A percentile compares a stretch with the other conserved stretches of the same genome.
phyloP scores from a whole-genome alignment of 257 asterid genomes.

The Scutellaria barbata region DNA sequence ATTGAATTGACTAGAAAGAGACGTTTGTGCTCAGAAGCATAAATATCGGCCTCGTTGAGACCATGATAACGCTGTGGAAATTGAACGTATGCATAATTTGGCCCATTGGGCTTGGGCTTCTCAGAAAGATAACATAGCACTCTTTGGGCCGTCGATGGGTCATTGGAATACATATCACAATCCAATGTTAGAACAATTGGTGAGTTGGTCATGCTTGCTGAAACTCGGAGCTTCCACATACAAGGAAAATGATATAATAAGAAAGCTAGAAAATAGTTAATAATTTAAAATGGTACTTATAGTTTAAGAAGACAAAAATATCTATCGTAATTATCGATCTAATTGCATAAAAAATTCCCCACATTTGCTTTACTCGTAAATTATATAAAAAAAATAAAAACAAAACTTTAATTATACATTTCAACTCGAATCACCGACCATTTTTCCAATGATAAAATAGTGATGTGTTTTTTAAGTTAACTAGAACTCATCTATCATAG shows the following conservation, averaged over 20 bases:
- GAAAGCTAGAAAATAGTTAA: background rate
- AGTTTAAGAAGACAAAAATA: too few relatives aligned
- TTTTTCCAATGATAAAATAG: too few relatives aligned
- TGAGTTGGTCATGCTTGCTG: conserved; percentile 70
- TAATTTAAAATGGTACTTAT: background rate
- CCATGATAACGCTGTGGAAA: conserved; percentile 75
- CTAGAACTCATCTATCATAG: too few relatives aligned
- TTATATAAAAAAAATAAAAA: too few relatives aligned
- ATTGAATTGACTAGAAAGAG: conserved; percentile 50
- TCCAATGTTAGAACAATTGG: conserved; percentile 72
- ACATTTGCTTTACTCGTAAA: too few relatives aligned
- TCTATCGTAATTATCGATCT: too few relatives aligned
- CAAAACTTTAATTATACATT: too few relatives aligned
- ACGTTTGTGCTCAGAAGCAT: conserved; percentile 58
- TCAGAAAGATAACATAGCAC: conserved; percentile 51
- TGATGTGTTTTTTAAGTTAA: too few relatives aligned
- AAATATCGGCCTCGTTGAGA: conserved; percentile 63
- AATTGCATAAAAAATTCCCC: too few relatives aligned
- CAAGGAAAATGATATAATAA: background rate
- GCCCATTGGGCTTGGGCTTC: conserved; percentile 36
- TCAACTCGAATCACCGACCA: too few relatives aligned
- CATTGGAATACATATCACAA: conserved; percentile 85
- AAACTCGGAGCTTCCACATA: conserved; percentile 63
- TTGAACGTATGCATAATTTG: conserved; percentile 64
- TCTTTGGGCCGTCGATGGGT: conserved; percentile 59